phyloP scores from a whole-genome alignment of 805 yeast genomes.

The Cyberlindnera samutprakarnensis region DNA sequence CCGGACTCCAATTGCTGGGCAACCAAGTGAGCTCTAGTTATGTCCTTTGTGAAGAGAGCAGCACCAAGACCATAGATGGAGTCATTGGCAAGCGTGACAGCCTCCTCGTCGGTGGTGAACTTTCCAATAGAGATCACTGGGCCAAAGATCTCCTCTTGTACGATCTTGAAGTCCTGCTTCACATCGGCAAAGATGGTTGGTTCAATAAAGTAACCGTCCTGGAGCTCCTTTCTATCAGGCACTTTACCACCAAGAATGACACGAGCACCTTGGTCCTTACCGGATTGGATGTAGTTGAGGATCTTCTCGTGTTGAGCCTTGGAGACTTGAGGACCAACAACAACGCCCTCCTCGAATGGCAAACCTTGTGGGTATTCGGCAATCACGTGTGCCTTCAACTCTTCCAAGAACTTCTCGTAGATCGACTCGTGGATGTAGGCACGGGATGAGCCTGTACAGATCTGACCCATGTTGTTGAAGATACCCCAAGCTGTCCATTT shows the following conservation, averaged over 20 bases:
- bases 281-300: constrained; percentile 37
- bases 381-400: constrained; percentile 28
- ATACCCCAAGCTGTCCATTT: constrained; percentile 50
- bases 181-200: constrained; percentile 45
- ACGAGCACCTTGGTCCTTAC: constrained; percentile 47
- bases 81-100: constrained; percentile 34
- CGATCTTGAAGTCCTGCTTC: constrained; percentile 31
- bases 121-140: constrained; percentile 40
- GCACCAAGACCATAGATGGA: constrained; percentile 41
- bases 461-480: constrained; percentile 56
- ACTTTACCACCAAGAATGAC: constrained; percentile 37
- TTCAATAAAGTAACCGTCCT: constrained; percentile 31
- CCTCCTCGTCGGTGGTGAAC: constrained; percentile 38
- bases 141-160: constrained; percentile 44
- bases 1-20: constrained; percentile 38
- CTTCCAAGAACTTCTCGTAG: constrained; percentile 41
- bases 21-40: constrained; percentile 30
- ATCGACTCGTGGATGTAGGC: constrained; percentile 47
- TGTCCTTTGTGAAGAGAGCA: constrained; percentile 33
- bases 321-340: constrained; percentile 52
- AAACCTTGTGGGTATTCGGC: constrained; percentile 35
- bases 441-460: constrained; percentile 59
- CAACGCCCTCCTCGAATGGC: constrained; percentile 34
- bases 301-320: constrained; percentile 40
- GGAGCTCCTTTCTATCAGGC: constrained; percentile 21